A percentile compares a stretch with the other conserved stretches of the same genome.
phyloP scores from a whole-genome alignment of 306 rosid species.

The Vicia sativa region DNA sequence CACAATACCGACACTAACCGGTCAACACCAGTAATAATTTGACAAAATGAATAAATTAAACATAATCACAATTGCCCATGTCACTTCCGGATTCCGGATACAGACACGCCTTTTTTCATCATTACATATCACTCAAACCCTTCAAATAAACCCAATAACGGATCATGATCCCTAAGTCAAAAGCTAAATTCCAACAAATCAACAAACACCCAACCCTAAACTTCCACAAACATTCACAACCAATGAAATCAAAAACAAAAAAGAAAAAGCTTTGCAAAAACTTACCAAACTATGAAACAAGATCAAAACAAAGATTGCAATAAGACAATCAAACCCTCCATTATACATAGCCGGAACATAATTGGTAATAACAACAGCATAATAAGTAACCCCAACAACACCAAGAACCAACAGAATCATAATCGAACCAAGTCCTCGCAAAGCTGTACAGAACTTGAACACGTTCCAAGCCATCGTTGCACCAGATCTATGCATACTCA shows the following conservation, averaged over 20 bases:
- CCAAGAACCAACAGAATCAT: conserved; percentile 97
- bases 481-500: conserved; percentile 97
- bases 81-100: too few relatives aligned
- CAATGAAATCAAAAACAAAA: neutral
- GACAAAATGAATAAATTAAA: too few relatives aligned
- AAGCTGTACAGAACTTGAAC: conserved; percentile 97
- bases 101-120: too few relatives aligned
- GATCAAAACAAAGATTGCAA: conserved; percentile 73
- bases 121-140: neutral
- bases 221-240: conserved; percentile 11
- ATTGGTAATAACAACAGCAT: conserved; percentile 90
- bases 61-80: too few relatives aligned
- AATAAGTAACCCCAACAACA: conserved; percentile 93
- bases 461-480: conserved; percentile 99
- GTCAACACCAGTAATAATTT: too few relatives aligned
- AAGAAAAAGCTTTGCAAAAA: conserved; percentile 13
- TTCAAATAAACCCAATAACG: conserved; percentile 18
- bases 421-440: conserved; percentile 96
- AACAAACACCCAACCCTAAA: neutral
- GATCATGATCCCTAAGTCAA: conserved; percentile 31
- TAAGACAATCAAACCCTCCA: conserved; percentile 71
- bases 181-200: conserved; percentile 30
- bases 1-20: too few relatives aligned
- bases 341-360: conserved; percentile 79
- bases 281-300: conserved; percentile 89